These are phyloP conservation scores for Termitomyces sp. DNA, from an alignment of 768 basidiomycete genomes.

Conservation along the genomic window DNA sequence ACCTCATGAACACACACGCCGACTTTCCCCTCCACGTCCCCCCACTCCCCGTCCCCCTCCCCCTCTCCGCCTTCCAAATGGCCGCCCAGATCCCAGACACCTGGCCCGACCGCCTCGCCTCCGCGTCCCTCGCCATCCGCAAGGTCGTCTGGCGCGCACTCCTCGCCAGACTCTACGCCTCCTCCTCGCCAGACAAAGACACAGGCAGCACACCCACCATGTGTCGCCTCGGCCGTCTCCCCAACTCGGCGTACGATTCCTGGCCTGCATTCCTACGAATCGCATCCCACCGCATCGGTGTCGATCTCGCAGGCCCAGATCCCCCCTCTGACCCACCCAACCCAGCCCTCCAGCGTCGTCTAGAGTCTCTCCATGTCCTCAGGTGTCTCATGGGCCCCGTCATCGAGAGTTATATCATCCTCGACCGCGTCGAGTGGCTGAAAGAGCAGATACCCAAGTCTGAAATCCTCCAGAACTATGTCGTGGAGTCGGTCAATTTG, in stretches of 20 bases:
- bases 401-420: constrained; percentile 61
- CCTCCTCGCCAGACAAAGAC: constrained; percentile 4
- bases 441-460: constrained; percentile 29
- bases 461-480: constrained; percentile 1
- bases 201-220: constrained; percentile 38
- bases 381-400: constrained; percentile 68
- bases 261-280: constrained; percentile 44
- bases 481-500: constrained; percentile 53
- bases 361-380: constrained; percentile 61
- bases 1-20: constrained; percentile 46
- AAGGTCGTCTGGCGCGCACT: constrained; percentile 76
- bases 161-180: constrained; percentile 28
- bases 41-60: constrained; percentile 34
- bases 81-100: constrained; percentile 67
- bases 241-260: constrained; percentile 42
- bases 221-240: constrained; percentile 45
- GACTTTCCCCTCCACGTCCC: constrained; percentile 56
- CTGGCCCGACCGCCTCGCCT: constrained; percentile 41
- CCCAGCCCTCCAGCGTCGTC: constrained; percentile 28
- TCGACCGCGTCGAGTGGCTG: constrained; percentile 62
- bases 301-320: constrained; percentile 11
- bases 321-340: constrained; percentile 11
- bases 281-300: constrained; percentile 26
- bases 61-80: constrained; percentile 58
- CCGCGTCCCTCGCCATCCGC: constrained; percentile 50